Percentiles rank a stretch among this genome's conserved stretches.
Conservation (phyloP, 2,329 filamentous ascomycete species). For the Epichloe glyceriae region DNA sequence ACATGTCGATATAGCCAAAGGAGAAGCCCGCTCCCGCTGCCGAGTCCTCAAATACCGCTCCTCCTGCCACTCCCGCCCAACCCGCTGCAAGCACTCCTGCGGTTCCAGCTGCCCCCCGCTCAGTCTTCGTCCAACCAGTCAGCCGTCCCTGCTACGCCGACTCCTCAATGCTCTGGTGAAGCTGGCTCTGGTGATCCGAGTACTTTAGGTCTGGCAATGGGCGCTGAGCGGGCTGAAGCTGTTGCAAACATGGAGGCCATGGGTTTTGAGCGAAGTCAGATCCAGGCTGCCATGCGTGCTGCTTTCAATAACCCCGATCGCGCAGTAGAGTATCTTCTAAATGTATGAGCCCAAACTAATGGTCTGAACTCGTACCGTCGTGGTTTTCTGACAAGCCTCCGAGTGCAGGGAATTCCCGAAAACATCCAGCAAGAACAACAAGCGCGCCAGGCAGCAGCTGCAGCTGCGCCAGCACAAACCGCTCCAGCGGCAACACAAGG, state of each 20-base stretch:
- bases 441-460: slow-evolving; percentile 29
- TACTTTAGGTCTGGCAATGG: slow-evolving; percentile 75
- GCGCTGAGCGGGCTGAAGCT: slow-evolving; percentile 66
- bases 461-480: slow-evolving; percentile 22
- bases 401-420: slow-evolving; percentile 72
- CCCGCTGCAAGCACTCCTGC: slow-evolving; percentile 49
- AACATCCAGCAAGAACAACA: slow-evolving; percentile 61
- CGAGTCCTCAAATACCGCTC: slow-evolving; percentile 47
- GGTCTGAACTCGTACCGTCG: background rate
- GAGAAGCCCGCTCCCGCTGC: slow-evolving; percentile 50
- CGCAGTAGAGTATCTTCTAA: slow-evolving; percentile 91
- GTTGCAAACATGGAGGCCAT: slow-evolving; percentile 93
- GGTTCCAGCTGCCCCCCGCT: slow-evolving; percentile 29
- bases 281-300: slow-evolving; percentile 88
- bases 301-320: slow-evolving; percentile 96
- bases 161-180: slow-evolving; percentile 33
- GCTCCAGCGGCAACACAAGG: slow-evolving; percentile 21
- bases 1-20: slow-evolving; percentile 23
- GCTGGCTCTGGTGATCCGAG: slow-evolving; percentile 27
- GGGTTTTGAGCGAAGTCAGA: slow-evolving; percentile 82
- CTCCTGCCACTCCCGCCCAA: slow-evolving; percentile 42
- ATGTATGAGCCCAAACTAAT: slow-evolving; percentile 37
- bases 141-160: slow-evolving; percentile 38
- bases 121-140: slow-evolving; percentile 32
- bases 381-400: background rate